phyloP scores from a whole-genome alignment of 1,284 basidiomycete genomes.

The Irpex sp. region DNA sequence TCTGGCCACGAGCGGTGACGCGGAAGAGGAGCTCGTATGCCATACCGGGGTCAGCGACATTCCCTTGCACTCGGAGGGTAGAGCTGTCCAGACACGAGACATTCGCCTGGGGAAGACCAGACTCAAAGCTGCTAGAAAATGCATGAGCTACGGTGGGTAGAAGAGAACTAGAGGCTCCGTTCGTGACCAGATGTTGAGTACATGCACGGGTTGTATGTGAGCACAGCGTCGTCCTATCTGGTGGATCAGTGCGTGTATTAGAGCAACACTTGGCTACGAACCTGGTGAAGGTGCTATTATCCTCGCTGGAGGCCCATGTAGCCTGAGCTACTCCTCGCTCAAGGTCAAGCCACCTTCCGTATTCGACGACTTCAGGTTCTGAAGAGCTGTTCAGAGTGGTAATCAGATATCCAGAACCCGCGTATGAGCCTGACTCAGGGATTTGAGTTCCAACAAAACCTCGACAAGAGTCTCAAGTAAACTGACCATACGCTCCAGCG shows the following conservation, averaged over 20 bases:
- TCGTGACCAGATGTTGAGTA: slow-evolving; percentile 53
- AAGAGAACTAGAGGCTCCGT: slow-evolving; percentile 31
- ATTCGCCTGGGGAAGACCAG: slow-evolving; percentile 61
- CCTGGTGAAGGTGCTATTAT: slow-evolving; percentile 53
- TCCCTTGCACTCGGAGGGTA: slow-evolving; percentile 66
- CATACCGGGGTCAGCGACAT: slow-evolving; percentile 67
- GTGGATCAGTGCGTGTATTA: not conserved
- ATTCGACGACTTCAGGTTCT: slow-evolving; percentile 46
- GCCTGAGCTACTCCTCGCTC: slow-evolving; percentile 67
- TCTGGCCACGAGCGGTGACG: slow-evolving; percentile 38
- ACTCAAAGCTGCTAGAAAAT: slow-evolving; percentile 56
- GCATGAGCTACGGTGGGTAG: slow-evolving; percentile 54
- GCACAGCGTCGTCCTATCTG: slow-evolving; percentile 70
- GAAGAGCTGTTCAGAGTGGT: slow-evolving; percentile 55
- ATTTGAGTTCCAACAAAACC: not conserved
- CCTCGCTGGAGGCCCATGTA: slow-evolving; percentile 59
- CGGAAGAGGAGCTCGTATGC: slow-evolving; percentile 72
- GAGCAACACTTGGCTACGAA: slow-evolving; percentile 26
- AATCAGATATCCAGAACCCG: slow-evolving; percentile 70
- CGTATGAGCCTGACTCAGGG: slow-evolving; percentile 65
- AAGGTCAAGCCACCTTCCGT: slow-evolving; percentile 75
- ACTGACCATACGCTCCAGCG: slow-evolving; percentile 71
- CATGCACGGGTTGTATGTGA: slow-evolving; percentile 72
- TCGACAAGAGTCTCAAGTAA: slow-evolving; percentile 1
- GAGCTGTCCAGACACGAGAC: slow-evolving; percentile 66